Evolutionary conservation across 1,284 basidiomycete species (phyloP).

Genomic region (Trichosporon asahii): DNA sequence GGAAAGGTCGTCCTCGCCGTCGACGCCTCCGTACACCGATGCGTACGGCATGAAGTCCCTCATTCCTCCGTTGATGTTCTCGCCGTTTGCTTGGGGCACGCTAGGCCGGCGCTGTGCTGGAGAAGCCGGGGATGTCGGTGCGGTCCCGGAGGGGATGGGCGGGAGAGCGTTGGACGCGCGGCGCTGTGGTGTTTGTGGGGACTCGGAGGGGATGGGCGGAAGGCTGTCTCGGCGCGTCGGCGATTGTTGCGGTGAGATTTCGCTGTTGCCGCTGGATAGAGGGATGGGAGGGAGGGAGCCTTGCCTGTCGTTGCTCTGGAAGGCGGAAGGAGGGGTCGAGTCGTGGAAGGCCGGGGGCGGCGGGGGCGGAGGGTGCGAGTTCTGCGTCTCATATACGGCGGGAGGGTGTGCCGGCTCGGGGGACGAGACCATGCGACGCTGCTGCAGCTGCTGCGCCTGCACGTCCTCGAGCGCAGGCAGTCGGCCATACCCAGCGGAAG

Average conservation of each 20-base stretch:
- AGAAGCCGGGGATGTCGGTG: not conserved
- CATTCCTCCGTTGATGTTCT: not conserved
- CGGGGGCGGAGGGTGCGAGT: no score
- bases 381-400: not conserved
- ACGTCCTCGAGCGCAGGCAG: not conserved
- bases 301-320: not conserved
- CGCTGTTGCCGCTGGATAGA: not conserved
- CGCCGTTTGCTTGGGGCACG: not conserved
- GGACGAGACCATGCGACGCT: not conserved
- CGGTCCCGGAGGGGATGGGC: not conserved
- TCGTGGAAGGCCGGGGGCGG: not conserved
- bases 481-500: not conserved
- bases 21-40: not conserved
- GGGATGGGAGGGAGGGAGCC: not conserved
- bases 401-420: not conserved
- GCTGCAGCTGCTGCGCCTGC: not conserved
- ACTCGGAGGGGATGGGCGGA: not conserved
- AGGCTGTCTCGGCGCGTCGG: not conserved
- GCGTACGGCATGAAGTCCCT: conserved; percentile 6
- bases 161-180: not conserved
- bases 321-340: not conserved
- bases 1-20: not conserved
- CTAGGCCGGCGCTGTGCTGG: not conserved
- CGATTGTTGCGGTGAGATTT: not conserved
- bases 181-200: not conserved